Conservation (phyloP, 345 rosid genomes). For the Arabis hirsuta region DNA sequence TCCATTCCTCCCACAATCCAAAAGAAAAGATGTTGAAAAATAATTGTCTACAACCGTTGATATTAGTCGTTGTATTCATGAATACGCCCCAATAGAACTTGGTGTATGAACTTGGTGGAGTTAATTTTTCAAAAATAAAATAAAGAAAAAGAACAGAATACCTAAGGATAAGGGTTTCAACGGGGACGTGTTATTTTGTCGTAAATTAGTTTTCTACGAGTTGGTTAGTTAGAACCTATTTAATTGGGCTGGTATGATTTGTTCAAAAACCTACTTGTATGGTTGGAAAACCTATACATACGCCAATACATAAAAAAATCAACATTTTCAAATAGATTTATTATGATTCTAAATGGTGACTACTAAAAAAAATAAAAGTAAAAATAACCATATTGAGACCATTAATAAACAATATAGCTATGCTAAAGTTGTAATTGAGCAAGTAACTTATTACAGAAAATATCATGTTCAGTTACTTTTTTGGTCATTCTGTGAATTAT, state of each 20-base stretch:
- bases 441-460: too few relatives aligned
- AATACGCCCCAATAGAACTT: background rate
- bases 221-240: slow-evolving; percentile 12
- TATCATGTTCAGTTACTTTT: too few relatives aligned
- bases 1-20: slow-evolving; percentile 31
- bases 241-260: background rate
- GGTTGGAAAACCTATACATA: background rate
- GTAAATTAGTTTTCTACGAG: background rate
- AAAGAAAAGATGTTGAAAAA: slow-evolving; percentile 28
- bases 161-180: background rate
- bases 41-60: slow-evolving; percentile 5
- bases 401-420: too few relatives aligned
- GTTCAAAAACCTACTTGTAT: background rate
- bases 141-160: background rate
- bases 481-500: too few relatives aligned
- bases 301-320: too few relatives aligned
- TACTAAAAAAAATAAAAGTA: too few relatives aligned
- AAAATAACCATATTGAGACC: too few relatives aligned
- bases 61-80: slow-evolving; percentile 32
- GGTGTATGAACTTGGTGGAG: background rate
- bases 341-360: background rate
- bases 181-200: background rate
- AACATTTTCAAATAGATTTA: background rate
- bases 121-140: background rate
- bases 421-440: too few relatives aligned